Conservation (phyloP, 1,284 basidiomycete genomes). For the Cutaneotrichosporon sp. region DNA sequence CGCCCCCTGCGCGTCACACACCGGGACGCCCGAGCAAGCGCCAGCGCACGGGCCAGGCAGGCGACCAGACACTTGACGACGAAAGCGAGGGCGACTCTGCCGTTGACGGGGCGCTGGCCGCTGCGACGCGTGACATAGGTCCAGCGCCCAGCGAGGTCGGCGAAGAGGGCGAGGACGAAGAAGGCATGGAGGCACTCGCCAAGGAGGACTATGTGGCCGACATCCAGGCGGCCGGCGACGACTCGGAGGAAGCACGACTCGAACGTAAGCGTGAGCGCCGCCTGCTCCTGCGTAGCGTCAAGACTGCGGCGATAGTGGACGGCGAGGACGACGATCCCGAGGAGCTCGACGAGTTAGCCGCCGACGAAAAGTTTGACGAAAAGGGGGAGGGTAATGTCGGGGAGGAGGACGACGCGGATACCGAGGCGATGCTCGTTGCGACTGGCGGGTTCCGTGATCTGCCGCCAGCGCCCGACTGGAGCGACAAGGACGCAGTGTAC, state of each 20-base stretch:
- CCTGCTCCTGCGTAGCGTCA: constrained; percentile 10
- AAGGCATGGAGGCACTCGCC: constrained; percentile 47
- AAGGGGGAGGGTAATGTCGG: constrained; percentile 15
- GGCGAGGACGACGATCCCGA: constrained; percentile 18
- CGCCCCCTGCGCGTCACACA: background rate
- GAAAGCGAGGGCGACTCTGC: constrained; percentile 2
- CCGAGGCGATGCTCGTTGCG: background rate
- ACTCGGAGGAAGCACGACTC: constrained; percentile 6
- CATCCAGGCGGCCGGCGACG: constrained; percentile 15
- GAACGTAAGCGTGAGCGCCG: constrained; percentile 12
- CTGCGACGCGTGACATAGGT: background rate
- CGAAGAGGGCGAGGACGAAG: constrained; percentile 5
- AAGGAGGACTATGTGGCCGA: constrained; percentile 32
- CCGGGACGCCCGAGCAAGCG: background rate
- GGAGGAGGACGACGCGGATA: constrained; percentile 19
- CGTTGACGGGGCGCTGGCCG: background rate
- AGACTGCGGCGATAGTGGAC: constrained; percentile 8
- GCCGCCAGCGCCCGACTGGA: constrained; percentile 22
- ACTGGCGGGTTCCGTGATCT: constrained; percentile 14
- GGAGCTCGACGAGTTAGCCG: constrained; percentile 20
- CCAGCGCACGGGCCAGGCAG: background rate
- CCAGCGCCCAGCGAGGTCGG: background rate
- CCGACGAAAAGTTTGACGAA: constrained; percentile 14
- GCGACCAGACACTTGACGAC: background rate
- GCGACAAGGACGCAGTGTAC: constrained; percentile 30